Percentiles rank a stretch among this genome's conserved stretches.
phyloP scores from a whole-genome alignment of 352 stramenopile genomes.

The Aphanomyces invadans region DNA sequence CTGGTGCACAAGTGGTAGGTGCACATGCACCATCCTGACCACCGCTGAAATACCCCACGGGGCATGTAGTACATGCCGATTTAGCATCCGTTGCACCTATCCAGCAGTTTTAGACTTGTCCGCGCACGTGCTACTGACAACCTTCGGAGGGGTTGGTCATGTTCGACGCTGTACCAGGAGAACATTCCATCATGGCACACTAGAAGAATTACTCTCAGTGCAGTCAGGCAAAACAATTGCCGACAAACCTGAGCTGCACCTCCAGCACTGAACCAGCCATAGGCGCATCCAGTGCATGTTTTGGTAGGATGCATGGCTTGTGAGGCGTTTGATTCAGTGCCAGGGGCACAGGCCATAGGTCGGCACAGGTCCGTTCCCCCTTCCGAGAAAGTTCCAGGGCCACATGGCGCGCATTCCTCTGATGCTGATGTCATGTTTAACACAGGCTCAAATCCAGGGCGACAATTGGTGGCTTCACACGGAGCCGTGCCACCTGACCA shows the following conservation, averaged over 20 bases:
- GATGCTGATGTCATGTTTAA: slow-evolving; percentile 25
- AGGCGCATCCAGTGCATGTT: slow-evolving; percentile 30
- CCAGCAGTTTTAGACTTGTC: not conserved
- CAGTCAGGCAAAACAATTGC: not conserved
- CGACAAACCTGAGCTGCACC: slow-evolving; percentile 22
- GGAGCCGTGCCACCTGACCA: slow-evolving; percentile 30
- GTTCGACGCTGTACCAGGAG: slow-evolving; percentile 34
- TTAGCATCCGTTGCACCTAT: slow-evolving; percentile 16
- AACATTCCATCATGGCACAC: slow-evolving; percentile 33
- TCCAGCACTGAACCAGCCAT: slow-evolving; percentile 32
- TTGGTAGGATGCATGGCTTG: slow-evolving; percentile 27
- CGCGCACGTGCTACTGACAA: slow-evolving; percentile 31
- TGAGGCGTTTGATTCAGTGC: slow-evolving; percentile 27
- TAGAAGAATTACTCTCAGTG: not conserved
- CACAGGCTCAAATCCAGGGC: slow-evolving; percentile 31
- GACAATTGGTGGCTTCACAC: slow-evolving; percentile 35
- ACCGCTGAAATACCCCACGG: not conserved
- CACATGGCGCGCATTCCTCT: slow-evolving; percentile 31
- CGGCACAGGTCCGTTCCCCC: slow-evolving; percentile 29
- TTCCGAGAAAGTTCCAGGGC: slow-evolving; percentile 31
- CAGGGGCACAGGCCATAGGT: slow-evolving; percentile 29
- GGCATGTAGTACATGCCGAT: slow-evolving; percentile 3
- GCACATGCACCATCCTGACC: not conserved
- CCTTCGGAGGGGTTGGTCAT: slow-evolving; percentile 27
- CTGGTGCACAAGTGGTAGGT: slow-evolving; percentile 7